These are phyloP conservation scores for Nicotiana sylvestris DNA, from an alignment of 257 asterid species.

Conservation along the genomic window DNA sequence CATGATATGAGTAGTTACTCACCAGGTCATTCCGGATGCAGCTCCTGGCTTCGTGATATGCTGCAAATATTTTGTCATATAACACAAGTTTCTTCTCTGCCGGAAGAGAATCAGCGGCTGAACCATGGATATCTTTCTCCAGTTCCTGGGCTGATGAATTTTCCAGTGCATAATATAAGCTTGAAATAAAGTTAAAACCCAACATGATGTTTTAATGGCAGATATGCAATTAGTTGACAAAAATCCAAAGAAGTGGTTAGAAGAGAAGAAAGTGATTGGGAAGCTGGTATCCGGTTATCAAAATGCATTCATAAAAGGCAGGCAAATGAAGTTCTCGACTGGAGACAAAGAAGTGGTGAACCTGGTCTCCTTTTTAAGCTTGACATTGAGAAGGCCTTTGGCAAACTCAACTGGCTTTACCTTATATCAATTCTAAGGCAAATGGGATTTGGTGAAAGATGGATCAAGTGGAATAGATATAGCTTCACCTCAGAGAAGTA, in stretches of 20 bases:
- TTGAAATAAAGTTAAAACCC: conserved; percentile 3
- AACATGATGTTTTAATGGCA: not conserved
- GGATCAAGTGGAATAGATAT: too few species aligned
- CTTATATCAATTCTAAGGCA: too few species aligned
- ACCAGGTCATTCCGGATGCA: conserved; percentile 88
- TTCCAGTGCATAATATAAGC: conserved; percentile 25
- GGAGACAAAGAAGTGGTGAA: too few species aligned
- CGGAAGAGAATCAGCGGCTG: conserved; percentile 70
- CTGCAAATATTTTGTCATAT: conserved; percentile 88
- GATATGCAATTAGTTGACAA: not conserved
- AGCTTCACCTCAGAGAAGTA: too few species aligned
- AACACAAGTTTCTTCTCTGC: conserved; percentile 70
- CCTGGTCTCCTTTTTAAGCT: too few species aligned
- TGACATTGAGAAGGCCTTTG: too few species aligned
- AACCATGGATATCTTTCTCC: conserved; percentile 81
- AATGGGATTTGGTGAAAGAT: too few species aligned
- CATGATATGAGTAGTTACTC: conserved; percentile 12
- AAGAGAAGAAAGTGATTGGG: too few species aligned
- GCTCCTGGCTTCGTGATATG: conserved; percentile 88
- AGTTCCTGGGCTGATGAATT: conserved; percentile 83
- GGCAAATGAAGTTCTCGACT: too few species aligned
- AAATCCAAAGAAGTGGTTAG: not conserved
- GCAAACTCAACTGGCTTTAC: too few species aligned
- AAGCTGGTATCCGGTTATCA: too few species aligned
- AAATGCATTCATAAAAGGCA: too few species aligned